phyloP scores from a whole-genome alignment of 352 stramenopile genomes.

The Globisporangium recalcitrans region DNA sequence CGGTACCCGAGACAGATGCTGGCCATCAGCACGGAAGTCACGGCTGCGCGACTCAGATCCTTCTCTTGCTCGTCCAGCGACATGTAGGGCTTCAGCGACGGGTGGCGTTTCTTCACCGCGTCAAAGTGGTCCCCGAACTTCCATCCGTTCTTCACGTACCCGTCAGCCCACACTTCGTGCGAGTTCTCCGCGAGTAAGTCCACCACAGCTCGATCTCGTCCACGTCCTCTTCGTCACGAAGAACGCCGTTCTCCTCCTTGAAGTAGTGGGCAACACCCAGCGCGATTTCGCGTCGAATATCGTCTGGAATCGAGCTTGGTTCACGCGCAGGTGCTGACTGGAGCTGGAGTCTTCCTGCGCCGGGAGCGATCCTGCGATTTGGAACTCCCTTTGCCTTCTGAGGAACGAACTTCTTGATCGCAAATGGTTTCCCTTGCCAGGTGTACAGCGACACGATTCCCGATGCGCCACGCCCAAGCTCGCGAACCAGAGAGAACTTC shows the following conservation, averaged over 20 bases:
- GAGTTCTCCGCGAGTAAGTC: constrained; percentile 67
- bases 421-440: constrained; percentile 56
- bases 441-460: constrained; percentile 72
- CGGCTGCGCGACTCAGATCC: constrained; percentile 35
- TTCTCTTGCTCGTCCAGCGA: constrained; percentile 49
- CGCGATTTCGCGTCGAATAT: constrained; percentile 68
- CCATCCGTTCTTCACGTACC: constrained; percentile 45
- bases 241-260: constrained; percentile 40
- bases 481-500: constrained; percentile 64
- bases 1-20: constrained; percentile 46
- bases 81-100: constrained; percentile 59
- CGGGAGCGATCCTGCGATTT: constrained; percentile 37
- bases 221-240: constrained; percentile 47
- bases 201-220: constrained; percentile 43
- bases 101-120: constrained; percentile 35
- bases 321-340: neutral
- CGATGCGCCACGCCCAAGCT: constrained; percentile 64
- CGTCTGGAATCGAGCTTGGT: constrained; percentile 33
- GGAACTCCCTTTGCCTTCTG: constrained; percentile 47
- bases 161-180: constrained; percentile 60
- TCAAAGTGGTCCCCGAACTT: constrained; percentile 33
- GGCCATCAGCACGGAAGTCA: constrained; percentile 46
- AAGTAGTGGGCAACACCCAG: constrained; percentile 81
- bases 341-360: neutral
- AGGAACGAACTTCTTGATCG: constrained; percentile 66